phyloP scores from a whole-genome alignment of 345 rosid genomes.

The Gynandropsis gynandra region DNA sequence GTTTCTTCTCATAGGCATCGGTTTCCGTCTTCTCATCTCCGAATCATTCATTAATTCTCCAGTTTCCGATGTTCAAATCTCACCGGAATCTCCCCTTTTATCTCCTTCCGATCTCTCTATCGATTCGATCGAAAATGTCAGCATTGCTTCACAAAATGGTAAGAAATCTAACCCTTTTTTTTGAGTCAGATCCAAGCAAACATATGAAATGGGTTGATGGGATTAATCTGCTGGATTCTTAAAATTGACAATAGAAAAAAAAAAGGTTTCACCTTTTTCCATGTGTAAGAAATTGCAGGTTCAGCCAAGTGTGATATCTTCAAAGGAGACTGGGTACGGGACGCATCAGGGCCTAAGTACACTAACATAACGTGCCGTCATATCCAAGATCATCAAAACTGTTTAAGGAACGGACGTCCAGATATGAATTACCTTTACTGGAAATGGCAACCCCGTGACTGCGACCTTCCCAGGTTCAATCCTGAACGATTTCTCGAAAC shows the following conservation, averaged over 20 bases:
- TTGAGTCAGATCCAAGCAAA: conserved; percentile 17
- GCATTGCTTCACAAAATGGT: conserved; percentile 33
- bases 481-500: conserved; percentile 49
- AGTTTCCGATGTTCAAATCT: conserved; percentile 10
- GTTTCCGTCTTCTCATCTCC: conserved; percentile 56
- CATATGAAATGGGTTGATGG: neutral
- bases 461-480: conserved; percentile 81
- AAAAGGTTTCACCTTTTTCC: too few species aligned
- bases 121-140: conserved; percentile 15
- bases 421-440: conserved; percentile 64
- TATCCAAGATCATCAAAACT: conserved; percentile 79
- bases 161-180: neutral
- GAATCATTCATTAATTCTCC: conserved; percentile 44
- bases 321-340: conserved; percentile 65
- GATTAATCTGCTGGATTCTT: too few species aligned
- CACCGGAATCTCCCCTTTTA: conserved; percentile 27
- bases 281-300: conserved; percentile 11
- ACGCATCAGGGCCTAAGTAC: conserved; percentile 61
- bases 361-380: conserved; percentile 63
- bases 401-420: conserved; percentile 66
- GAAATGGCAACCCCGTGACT: conserved; percentile 86
- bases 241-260: too few species aligned
- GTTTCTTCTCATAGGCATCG: conserved; percentile 50
- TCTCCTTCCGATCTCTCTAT: conserved; percentile 21
- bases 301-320: conserved; percentile 55